phyloP scores from a whole-genome alignment of 139 green algal species.

The Chlorella sp. region DNA sequence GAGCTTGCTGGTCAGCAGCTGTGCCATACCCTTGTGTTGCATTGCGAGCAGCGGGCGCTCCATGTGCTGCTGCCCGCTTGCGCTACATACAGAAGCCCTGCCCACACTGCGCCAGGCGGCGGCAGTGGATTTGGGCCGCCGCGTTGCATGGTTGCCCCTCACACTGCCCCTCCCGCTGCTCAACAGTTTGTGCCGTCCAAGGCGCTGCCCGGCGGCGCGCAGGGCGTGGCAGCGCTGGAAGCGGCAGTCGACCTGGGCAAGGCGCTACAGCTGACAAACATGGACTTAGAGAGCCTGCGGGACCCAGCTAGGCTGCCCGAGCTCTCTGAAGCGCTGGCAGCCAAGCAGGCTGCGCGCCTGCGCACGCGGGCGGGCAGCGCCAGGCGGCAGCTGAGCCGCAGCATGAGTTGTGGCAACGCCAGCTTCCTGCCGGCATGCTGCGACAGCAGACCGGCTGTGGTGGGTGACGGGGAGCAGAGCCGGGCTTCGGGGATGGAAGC shows the following conservation, averaged over 20 bases:
- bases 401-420: slow-evolving; percentile 3
- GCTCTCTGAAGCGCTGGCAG: background rate
- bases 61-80: background rate
- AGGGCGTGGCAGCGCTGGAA: slow-evolving; percentile 1
- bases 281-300: slow-evolving; percentile 4
- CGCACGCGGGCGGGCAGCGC: background rate
- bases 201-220: slow-evolving; percentile 2
- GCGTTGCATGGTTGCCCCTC: too few species aligned
- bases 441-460: too few species aligned
- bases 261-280: background rate
- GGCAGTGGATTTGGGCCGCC: too few species aligned
- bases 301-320: background rate
- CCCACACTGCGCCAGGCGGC: too few species aligned
- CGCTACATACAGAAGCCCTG: too few species aligned
- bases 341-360: background rate
- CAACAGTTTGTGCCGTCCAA: slow-evolving; percentile 20
- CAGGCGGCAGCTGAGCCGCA: background rate
- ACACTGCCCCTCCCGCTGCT: background rate
- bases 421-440: too few species aligned
- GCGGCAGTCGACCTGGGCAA: background rate
- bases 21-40: background rate
- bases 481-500: background rate
- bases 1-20: too few species aligned
- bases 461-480: background rate
- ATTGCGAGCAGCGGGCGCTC: too few species aligned